Base-by-base conservation (phyloP, 768 basidiomycete genomes). In the Hypsizygus marmoreus region DNA sequence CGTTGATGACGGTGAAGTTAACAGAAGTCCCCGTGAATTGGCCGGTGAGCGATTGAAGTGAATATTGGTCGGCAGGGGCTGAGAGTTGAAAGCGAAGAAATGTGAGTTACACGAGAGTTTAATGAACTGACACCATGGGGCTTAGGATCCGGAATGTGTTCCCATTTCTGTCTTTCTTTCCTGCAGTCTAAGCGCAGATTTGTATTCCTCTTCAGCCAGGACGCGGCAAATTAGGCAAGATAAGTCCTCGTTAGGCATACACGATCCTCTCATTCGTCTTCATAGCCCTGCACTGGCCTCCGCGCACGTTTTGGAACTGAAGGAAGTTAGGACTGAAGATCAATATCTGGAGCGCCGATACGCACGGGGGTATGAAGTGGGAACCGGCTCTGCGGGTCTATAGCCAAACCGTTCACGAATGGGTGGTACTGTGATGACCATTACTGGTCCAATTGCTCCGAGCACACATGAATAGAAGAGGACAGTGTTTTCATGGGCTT, bases 401-500 rank as follows among this genome's bases (percentile, higher is more conserved):
- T 83, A 91, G 14, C 92, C 92, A 58, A 88, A 67, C n/a, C 72
- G 70, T 57, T 79, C 70, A 45, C 90, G 86, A 52, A 94, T 76
- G 14, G 91, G 88, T n/a, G 92, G 92, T 13, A 94, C 76, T 31
- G 74, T 70, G 32, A 89, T 54, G 32, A 84, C 84, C 66, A 92
- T 69, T 19, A 85, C 70, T 9, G 92, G 92, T 2, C 92, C 92
- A 56, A 83, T 75, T 45, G 72, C 57, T 41, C 91, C 92, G 45
- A 95, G 69, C 37, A 84, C 66, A 62, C 84, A 75, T 9, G 92
- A 92, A 69, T 84, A 95, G 74, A 94, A 94, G 65, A 94, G 80
- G 65, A 91, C 88, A 22, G 92, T 92, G 58, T 80, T 82, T 68
- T 95, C 92, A 69, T 95, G 92, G 28, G 92, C 91, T 56, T 86